Evolutionary conservation across 2,329 filamentous ascomycete genomes (phyloP).

Genomic region (Podosphaera fusca): DNA sequence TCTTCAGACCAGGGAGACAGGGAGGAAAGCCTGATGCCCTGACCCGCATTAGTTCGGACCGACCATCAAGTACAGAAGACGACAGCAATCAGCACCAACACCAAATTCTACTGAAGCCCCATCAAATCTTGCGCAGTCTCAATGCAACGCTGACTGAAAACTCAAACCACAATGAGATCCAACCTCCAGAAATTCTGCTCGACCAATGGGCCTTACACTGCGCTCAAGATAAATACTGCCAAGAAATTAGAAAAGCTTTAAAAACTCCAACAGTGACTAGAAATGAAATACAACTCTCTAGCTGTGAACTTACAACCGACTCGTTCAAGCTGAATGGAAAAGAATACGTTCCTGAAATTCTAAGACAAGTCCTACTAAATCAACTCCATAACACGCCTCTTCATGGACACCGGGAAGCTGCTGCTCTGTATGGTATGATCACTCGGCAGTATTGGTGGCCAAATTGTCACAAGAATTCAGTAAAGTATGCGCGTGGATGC

Average conservation of each 20-base stretch:
- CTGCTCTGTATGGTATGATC: neutral
- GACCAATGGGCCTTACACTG: neutral
- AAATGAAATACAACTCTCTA: neutral
- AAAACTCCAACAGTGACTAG: neutral
- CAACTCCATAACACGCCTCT: neutral
- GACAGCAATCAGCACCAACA: no score
- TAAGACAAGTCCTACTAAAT: neutral
- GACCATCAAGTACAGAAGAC: no score
- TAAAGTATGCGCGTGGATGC: neutral
- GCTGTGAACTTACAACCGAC: neutral
- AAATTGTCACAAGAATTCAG: neutral
- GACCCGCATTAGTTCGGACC: no score
- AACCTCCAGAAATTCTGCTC: no score
- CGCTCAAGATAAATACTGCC: neutral
- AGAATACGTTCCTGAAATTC: neutral
- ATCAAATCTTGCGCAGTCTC: no score
- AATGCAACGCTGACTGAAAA: no score
- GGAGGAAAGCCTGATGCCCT: no score
- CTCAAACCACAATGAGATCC: no score
- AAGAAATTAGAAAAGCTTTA: neutral
- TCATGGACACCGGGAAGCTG: neutral
- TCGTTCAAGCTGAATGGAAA: neutral
- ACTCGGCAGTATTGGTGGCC: neutral
- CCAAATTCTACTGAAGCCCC: no score
- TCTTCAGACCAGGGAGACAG: no score